Conservation (phyloP, 2,329 filamentous ascomycete genomes). For the Claviceps capensis region DNA sequence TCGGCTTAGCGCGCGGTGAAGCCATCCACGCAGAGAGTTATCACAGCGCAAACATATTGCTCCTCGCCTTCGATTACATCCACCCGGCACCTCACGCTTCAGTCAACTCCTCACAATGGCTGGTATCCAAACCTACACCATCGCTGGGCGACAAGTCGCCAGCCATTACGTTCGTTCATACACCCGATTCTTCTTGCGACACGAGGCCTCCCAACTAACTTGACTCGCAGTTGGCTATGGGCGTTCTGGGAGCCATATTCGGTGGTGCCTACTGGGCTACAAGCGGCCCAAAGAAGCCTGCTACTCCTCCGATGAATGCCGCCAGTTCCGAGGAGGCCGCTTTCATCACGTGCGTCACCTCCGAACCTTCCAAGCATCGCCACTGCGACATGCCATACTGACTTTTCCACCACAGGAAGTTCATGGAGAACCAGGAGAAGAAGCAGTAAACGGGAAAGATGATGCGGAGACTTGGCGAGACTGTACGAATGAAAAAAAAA, state of each 20-base stretch:
- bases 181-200: constrained; percentile 5
- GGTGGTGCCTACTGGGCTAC: constrained; percentile 31
- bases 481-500: constrained; percentile 14
- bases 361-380: constrained; percentile 3
- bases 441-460: constrained; percentile 20
- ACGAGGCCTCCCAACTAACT: constrained; percentile 4
- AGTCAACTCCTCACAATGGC: constrained; percentile 20
- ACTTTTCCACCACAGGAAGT: constrained; percentile 18
- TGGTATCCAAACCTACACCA: constrained; percentile 32
- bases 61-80: background rate
- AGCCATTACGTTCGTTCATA: constrained; percentile 42
- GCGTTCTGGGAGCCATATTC: constrained; percentile 37
- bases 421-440: constrained; percentile 28
- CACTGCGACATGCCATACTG: background rate
- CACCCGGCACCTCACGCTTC: constrained; percentile 10
- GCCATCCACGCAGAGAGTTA: constrained; percentile 13
- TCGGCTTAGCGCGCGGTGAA: constrained; percentile 11
- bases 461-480: constrained; percentile 7
- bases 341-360: constrained; percentile 46
- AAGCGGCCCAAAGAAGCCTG: constrained; percentile 30
- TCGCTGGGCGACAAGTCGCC: constrained; percentile 46
- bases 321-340: constrained; percentile 48
- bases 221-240: constrained; percentile 39
- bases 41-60: constrained; percentile 7
- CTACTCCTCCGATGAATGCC: constrained; percentile 46